Percentiles rank a stretch among this genome's conserved stretches.
These are phyloP conservation scores for Lachnellula arida DNA, from an alignment of 2,329 filamentous ascomycete species.

Conservation along the genomic window DNA sequence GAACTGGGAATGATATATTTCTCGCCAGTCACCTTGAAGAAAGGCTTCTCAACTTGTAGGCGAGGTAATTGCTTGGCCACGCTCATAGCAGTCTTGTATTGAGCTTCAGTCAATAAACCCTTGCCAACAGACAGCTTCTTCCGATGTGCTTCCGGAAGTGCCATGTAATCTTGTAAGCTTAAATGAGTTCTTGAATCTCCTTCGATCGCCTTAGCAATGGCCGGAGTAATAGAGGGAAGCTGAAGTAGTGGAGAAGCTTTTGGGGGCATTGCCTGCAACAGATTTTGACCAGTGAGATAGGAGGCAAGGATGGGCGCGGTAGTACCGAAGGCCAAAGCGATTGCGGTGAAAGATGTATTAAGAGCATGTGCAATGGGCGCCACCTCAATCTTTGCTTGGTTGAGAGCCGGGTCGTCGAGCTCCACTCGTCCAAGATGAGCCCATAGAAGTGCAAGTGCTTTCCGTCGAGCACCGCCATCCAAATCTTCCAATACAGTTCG, in stretches of 20 bases:
- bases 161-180: conserved; percentile 85
- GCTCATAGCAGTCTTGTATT: conserved; percentile 70
- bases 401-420: conserved; percentile 70
- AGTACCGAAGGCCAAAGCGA: conserved; percentile 82
- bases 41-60: conserved; percentile 82
- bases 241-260: conserved; percentile 84
- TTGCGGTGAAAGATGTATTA: conserved; percentile 81
- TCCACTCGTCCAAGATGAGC: conserved; percentile 89
- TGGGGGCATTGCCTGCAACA: conserved; percentile 86
- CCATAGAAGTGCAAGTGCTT: conserved; percentile 87
- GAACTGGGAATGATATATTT: conserved; percentile 87
- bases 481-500: conserved; percentile 71
- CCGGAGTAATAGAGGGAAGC: conserved; percentile 77
- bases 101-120: conserved; percentile 64
- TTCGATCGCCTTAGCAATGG: conserved; percentile 62
- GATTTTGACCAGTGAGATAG: conserved; percentile 75
- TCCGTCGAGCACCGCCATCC: conserved; percentile 75
- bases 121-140: conserved; percentile 66
- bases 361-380: conserved; percentile 81
- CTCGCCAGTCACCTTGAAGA: conserved; percentile 98
- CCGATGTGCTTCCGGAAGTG: conserved; percentile 69
- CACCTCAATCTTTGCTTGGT: conserved; percentile 83
- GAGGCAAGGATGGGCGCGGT: conserved; percentile 77
- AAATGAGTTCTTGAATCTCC: conserved; percentile 71
- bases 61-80: conserved; percentile 82